Evolutionary conservation across 1,139 yeast species (phyloP), one percentile per base, ranked within the genome.

Genomic region (Diutina mesorugosa): DNA sequence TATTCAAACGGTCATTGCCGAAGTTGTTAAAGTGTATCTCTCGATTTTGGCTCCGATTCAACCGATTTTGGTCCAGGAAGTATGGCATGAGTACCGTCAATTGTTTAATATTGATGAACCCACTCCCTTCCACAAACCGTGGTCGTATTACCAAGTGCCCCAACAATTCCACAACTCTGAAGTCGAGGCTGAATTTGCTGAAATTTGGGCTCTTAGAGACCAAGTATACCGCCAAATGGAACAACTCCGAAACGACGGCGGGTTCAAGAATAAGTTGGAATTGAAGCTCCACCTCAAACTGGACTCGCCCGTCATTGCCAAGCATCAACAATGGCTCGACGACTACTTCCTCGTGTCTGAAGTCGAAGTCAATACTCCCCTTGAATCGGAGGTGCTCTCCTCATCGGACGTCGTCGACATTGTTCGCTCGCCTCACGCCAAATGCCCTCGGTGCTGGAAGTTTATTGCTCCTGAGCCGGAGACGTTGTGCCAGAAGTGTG

Each of bases 361-460:
- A 38, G 85, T 83, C 4, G 62, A 65, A 18, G 54, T 83, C 7
- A 72, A 56, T 16, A 9, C 60, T 64, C 2, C 41, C 7, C 28
- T 0, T 51, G 72, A 70, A 59, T 59, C 59, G 28, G 65, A 63
- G 2, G 58, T 58, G 48, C n/a, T 47, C 6, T 21, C 47, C 3
- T 14, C 47, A 2, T 30, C 55, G 3, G 62, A 60, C 62, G 0
- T 68, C 81, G 6, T 63, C 72, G 12, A 76, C 83, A 6, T 67
- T 71, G 9, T 50, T n/a, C 76, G 75, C 4, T 79, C 90, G 0
- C 61, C 69, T 0, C 66, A 71, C 5, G 70, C 71, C 56, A 90
- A 90, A 64, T 93, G 99, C 67, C 96, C 96, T 1, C 78, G 99
- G 65, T 93, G 99, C 69, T 93, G 99, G 99, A 89, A 89, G 65